Evolutionary conservation across 441 rosid genomes (phyloP).

Genomic region (Metrosideros polymorpha): DNA sequence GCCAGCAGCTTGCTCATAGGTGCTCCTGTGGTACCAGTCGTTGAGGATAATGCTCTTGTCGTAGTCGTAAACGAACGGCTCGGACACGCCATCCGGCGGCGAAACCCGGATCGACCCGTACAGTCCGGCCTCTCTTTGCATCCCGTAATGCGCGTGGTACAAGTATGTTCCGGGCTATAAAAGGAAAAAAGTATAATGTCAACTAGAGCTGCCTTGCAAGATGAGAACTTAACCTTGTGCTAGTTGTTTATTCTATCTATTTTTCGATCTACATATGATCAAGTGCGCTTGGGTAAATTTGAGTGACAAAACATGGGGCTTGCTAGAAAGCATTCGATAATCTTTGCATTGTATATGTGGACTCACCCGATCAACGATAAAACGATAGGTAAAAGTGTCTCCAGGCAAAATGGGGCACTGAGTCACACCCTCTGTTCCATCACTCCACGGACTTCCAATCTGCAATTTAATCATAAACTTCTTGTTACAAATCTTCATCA

Average conservation of each 20-base stretch:
- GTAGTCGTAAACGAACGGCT: constrained; percentile 54
- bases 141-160: constrained; percentile 78
- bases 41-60: constrained; percentile 56
- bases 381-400: constrained; percentile 49
- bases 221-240: neutral
- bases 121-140: constrained; percentile 66
- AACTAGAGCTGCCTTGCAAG: neutral
- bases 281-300: neutral
- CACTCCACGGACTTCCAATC: constrained; percentile 49
- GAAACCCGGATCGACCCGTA: constrained; percentile 55
- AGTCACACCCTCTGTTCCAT: constrained; percentile 60
- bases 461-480: neutral
- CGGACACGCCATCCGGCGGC: constrained; percentile 27
- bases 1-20: constrained; percentile 48
- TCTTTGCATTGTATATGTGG: neutral
- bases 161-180: constrained; percentile 60
- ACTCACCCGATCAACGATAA: constrained; percentile 64
- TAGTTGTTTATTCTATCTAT: too few relatives aligned
- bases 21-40: constrained; percentile 68
- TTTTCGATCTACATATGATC: neutral
- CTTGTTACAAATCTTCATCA: neutral
- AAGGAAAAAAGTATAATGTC: neutral
- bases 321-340: neutral
- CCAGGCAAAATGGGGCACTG: constrained; percentile 77
- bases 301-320: neutral